Conservation (phyloP, 1,284 basidiomycete genomes). For the Naganishia liquefaciens region DNA sequence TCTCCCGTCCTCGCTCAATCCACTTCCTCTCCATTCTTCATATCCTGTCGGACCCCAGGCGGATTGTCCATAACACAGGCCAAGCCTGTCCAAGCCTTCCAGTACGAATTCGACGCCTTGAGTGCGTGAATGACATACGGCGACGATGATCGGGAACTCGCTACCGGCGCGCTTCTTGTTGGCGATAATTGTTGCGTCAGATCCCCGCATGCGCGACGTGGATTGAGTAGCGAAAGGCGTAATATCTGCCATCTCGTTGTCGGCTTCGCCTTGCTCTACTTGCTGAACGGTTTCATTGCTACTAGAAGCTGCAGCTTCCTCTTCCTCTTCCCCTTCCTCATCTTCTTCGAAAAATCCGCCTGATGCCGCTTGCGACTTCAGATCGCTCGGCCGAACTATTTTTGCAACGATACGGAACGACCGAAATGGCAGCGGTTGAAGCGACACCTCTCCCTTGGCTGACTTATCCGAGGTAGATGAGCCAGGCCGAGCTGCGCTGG, state of each 20-base stretch:
- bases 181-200: slow-evolving; percentile 21
- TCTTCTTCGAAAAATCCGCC: slow-evolving; percentile 31
- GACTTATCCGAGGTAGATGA: background rate
- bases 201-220: slow-evolving; percentile 8
- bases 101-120: slow-evolving; percentile 54
- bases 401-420: slow-evolving; percentile 51
- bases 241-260: slow-evolving; percentile 10
- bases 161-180: slow-evolving; percentile 39
- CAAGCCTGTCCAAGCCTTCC: slow-evolving; percentile 52
- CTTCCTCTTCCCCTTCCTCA: background rate
- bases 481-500: background rate
- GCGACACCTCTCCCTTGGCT: background rate
- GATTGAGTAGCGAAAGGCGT: slow-evolving; percentile 1
- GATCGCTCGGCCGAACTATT: slow-evolving; percentile 46
- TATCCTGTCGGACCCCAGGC: slow-evolving; percentile 55
- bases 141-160: slow-evolving; percentile 53
- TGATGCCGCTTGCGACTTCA: slow-evolving; percentile 41
- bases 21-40: slow-evolving; percentile 53
- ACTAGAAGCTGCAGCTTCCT: background rate
- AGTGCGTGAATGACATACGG: slow-evolving; percentile 51
- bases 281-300: slow-evolving; percentile 22
- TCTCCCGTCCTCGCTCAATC: slow-evolving; percentile 49
- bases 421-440: slow-evolving; percentile 48
- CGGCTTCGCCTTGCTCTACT: background rate
- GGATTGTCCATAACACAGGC: slow-evolving; percentile 48